phyloP scores from a whole-genome alignment of 495 filamentous ascomycete species.

The Lepidopterella palustris region DNA sequence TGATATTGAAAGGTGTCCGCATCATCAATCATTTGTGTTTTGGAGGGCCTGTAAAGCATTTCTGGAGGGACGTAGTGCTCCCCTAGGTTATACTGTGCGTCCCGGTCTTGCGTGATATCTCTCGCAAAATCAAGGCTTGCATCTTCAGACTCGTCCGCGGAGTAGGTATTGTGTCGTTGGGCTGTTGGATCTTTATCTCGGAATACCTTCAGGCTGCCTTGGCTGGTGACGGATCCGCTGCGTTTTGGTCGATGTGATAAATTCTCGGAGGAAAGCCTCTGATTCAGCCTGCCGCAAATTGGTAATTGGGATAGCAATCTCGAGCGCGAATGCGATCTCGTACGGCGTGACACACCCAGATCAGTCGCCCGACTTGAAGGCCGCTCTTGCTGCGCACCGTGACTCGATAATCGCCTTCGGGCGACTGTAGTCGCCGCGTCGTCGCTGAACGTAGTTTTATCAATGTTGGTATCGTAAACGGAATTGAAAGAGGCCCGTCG shows the following conservation, averaged over 20 bases:
- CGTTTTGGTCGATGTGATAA: slow-evolving; percentile 5
- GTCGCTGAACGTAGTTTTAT: slow-evolving; percentile 13
- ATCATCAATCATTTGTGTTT: slow-evolving; percentile 52
- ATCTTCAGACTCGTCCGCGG: slow-evolving; percentile 20
- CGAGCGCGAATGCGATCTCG: slow-evolving; percentile 7
- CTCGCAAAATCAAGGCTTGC: slow-evolving; percentile 7
- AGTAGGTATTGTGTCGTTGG: slow-evolving; percentile 5
- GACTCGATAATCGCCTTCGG: slow-evolving; percentile 40
- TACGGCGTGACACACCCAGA: not conserved
- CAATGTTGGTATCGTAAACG: slow-evolving; percentile 43
- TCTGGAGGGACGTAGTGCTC: slow-evolving; percentile 33
- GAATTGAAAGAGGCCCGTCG: slow-evolving; percentile 54
- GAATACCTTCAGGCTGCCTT: slow-evolving; percentile 14
- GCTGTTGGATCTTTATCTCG: not conserved
- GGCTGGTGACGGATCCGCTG: slow-evolving; percentile 18
- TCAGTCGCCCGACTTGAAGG: slow-evolving; percentile 33
- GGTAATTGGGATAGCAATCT: slow-evolving; percentile 15
- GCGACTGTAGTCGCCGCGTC: slow-evolving; percentile 35
- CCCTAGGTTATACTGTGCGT: slow-evolving; percentile 30
- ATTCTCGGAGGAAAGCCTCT: slow-evolving; percentile 2
- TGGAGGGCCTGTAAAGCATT: slow-evolving; percentile 47
- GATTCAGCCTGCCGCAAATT: slow-evolving; percentile 20
- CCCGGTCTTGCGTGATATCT: slow-evolving; percentile 16
- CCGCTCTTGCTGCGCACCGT: slow-evolving; percentile 33
- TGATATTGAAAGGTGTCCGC: slow-evolving; percentile 54